phyloP scores from a whole-genome alignment of 1,284 basidiomycete species.

The Apiotrichum veenhuisii region DNA sequence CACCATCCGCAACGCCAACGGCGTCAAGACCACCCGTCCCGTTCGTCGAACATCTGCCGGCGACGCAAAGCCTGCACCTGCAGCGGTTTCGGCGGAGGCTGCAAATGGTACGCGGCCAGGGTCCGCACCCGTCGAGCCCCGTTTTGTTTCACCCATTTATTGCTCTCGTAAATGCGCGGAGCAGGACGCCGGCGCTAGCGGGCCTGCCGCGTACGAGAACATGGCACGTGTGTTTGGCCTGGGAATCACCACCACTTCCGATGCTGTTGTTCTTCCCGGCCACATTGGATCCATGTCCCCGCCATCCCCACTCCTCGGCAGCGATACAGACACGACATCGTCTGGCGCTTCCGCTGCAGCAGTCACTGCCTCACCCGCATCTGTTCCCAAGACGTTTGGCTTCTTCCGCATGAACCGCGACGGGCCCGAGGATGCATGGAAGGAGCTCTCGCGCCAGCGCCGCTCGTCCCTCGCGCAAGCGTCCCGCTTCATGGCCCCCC shows the following conservation, averaged over 20 bases:
- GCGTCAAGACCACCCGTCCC: slow-evolving; percentile 38
- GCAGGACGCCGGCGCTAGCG: slow-evolving; percentile 21
- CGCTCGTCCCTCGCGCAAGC: slow-evolving; percentile 28
- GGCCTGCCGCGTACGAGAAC: slow-evolving; percentile 27
- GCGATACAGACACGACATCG: slow-evolving; percentile 41
- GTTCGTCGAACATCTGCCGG: slow-evolving; percentile 20
- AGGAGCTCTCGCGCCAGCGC: slow-evolving; percentile 33
- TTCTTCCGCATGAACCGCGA: slow-evolving; percentile 39
- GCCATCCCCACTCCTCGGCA: slow-evolving; percentile 41
- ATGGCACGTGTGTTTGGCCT: slow-evolving; percentile 30
- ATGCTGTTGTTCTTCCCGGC: slow-evolving; percentile 4
- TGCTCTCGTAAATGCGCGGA: slow-evolving; percentile 36
- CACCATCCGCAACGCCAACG: slow-evolving; percentile 41
- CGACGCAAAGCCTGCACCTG: background rate
- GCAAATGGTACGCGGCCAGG: slow-evolving; percentile 1
- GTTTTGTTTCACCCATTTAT: slow-evolving; percentile 39
- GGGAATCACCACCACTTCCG: slow-evolving; percentile 8
- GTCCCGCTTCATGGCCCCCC: slow-evolving; percentile 1
- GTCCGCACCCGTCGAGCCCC: background rate
- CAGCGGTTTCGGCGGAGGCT: background rate
- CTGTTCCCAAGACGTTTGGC: slow-evolving; percentile 37
- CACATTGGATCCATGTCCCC: slow-evolving; percentile 25
- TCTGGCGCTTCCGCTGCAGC: slow-evolving; percentile 19
- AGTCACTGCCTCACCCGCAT: slow-evolving; percentile 13
- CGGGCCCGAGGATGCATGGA: slow-evolving; percentile 40